Percentiles rank a stretch among this genome's conserved stretches.
These are phyloP conservation scores for Cicer cuneatum DNA, from an alignment of 306 rosid genomes.

Conservation along the genomic window DNA sequence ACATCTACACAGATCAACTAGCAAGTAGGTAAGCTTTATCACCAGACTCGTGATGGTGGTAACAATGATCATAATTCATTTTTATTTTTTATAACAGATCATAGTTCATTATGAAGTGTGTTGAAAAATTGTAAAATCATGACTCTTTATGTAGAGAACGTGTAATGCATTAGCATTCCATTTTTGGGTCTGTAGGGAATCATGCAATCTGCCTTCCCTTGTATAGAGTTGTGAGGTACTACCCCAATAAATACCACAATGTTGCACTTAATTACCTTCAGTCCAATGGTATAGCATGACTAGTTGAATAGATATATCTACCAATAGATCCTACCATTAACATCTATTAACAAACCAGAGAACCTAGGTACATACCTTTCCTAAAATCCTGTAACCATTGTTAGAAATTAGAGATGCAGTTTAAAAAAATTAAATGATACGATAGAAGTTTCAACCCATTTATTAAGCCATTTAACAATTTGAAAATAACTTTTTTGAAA, in stretches of 20 bases:
- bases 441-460: background rate
- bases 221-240: conserved; percentile 5
- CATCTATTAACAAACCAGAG: background rate
- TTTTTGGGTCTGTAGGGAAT: background rate
- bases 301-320: conserved; percentile 18
- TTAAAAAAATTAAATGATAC: background rate
- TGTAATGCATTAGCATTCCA: conserved; percentile 23
- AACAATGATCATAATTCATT: conserved; percentile 5
- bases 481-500: background rate
- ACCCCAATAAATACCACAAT: conserved; percentile 19
- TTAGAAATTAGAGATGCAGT: background rate
- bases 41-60: background rate
- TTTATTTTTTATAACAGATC: background rate
- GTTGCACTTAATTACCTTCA: conserved; percentile 1
- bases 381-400: conserved; percentile 4
- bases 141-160: background rate
- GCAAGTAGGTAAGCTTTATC: background rate
- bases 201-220: conserved; percentile 26
- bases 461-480: conserved; percentile 26
- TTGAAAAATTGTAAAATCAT: conserved; percentile 12
- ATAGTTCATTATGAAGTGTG: background rate
- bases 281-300: conserved; percentile 10
- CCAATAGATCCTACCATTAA: conserved; percentile 19
- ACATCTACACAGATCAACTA: conserved; percentile 28
- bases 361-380: background rate